Conservation (phyloP, 805 yeast genomes). For the Vanderwaltozyma polyspora region DNA sequence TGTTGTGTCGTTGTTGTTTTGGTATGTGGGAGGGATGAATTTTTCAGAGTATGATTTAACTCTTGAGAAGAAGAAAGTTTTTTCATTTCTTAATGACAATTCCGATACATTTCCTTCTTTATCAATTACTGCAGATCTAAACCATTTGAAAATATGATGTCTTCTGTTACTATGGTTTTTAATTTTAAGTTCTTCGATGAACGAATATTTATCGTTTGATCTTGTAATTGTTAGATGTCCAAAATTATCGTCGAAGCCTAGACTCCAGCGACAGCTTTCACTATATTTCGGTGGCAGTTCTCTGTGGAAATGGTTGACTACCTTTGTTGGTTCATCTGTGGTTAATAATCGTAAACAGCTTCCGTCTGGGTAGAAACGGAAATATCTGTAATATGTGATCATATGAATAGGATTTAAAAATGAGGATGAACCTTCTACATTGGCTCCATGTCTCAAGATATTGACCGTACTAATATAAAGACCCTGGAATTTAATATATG, state of each 20-base stretch:
- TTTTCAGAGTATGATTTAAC: slow-evolving; percentile 39
- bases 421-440: slow-evolving; percentile 50
- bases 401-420: slow-evolving; percentile 71
- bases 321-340: slow-evolving; percentile 55
- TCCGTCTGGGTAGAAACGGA: slow-evolving; percentile 74
- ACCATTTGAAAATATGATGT: slow-evolving; percentile 69
- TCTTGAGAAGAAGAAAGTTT: slow-evolving; percentile 65
- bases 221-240: slow-evolving; percentile 47
- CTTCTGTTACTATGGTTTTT: slow-evolving; percentile 47
- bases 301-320: slow-evolving; percentile 45
- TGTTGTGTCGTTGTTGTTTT: no score
- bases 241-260: slow-evolving; percentile 39
- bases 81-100: slow-evolving; percentile 58
- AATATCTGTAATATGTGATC: slow-evolving; percentile 79
- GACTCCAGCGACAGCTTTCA: slow-evolving; percentile 45
- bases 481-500: slow-evolving; percentile 72
- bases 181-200: slow-evolving; percentile 53
- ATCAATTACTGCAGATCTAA: slow-evolving; percentile 45
- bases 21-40: no score
- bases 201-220: slow-evolving; percentile 46
- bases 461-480: slow-evolving; percentile 77
- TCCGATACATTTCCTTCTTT: slow-evolving; percentile 44
- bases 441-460: slow-evolving; percentile 74
- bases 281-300: slow-evolving; percentile 28
- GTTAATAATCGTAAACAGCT: slow-evolving; percentile 58